Percentiles rank a stretch among this genome's conserved stretches.
Conservation (phyloP, 139 green algal species). For the Deuterostichococcus epilithicus region DNA sequence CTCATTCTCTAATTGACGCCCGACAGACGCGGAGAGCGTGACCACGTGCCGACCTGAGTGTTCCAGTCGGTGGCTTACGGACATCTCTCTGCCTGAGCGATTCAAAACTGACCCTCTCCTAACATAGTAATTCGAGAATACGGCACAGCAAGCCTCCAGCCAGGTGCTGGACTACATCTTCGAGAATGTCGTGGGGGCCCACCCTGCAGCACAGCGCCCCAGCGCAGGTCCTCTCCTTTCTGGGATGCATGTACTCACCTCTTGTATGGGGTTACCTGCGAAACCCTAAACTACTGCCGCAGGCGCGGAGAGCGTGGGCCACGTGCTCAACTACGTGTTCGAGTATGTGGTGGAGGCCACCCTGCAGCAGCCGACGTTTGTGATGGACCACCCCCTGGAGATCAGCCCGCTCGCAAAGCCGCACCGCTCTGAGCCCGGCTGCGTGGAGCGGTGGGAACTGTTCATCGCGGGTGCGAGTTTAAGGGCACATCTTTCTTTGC, state of each 20-base stretch:
- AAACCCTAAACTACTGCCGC: background rate
- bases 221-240: no score
- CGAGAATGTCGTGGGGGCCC: no score
- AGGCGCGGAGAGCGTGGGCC: background rate
- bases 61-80: no score
- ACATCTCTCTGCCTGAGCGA: no score
- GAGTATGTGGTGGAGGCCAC: slow-evolving; percentile 80
- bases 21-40: no score
- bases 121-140: no score
- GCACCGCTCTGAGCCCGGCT: slow-evolving; percentile 73
- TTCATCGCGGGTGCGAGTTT: slow-evolving; percentile 76
- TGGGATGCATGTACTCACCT: background rate
- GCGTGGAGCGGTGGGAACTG: slow-evolving; percentile 96
- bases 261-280: no score
- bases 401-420: slow-evolving; percentile 94
- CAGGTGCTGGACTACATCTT: slow-evolving; percentile 76
- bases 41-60: no score
- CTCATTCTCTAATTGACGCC: no score
- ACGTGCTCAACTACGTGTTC: slow-evolving; percentile 86
- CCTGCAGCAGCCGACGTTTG: slow-evolving; percentile 95
- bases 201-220: background rate
- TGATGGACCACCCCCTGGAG: slow-evolving; percentile 90
- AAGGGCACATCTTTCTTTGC: background rate
- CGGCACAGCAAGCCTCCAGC: slow-evolving; percentile 35
- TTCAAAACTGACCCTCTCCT: no score